phyloP scores from a whole-genome alignment of 2,329 filamentous ascomycete species.

The Fusarium virguliforme region DNA sequence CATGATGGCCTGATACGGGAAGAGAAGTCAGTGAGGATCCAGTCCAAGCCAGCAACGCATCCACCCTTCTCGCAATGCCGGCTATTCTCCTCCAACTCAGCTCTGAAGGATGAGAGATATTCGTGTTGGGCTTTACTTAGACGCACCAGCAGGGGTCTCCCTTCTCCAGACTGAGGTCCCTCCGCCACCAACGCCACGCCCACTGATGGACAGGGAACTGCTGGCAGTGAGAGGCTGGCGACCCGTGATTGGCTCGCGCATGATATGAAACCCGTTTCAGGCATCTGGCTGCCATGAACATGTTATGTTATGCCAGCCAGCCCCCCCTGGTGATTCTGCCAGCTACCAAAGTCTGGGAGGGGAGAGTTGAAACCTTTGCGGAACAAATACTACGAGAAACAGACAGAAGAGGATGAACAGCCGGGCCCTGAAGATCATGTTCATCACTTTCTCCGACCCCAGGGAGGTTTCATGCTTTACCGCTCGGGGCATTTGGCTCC shows the following conservation, averaged over 20 bases:
- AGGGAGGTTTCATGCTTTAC: slow-evolving; percentile 23
- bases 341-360: slow-evolving; percentile 23
- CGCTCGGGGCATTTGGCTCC: slow-evolving; percentile 11
- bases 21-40: slow-evolving; percentile 18
- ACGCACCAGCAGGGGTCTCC: slow-evolving; percentile 19
- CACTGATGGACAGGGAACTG: slow-evolving; percentile 31
- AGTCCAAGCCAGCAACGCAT: slow-evolving; percentile 15
- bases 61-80: slow-evolving; percentile 23
- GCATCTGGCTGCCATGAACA: slow-evolving; percentile 34
- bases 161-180: slow-evolving; percentile 33
- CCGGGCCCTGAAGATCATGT: slow-evolving; percentile 36
- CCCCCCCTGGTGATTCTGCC: slow-evolving; percentile 39
- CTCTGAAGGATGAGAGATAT: slow-evolving; percentile 17
- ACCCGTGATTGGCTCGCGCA: slow-evolving; percentile 35
- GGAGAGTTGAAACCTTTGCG: slow-evolving; percentile 38
- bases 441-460: slow-evolving; percentile 14
- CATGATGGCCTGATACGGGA: slow-evolving; percentile 19
- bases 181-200: slow-evolving; percentile 35
- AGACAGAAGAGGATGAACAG: slow-evolving; percentile 34
- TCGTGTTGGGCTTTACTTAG: slow-evolving; percentile 16
- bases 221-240: slow-evolving; percentile 31
- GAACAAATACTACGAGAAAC: slow-evolving; percentile 41
- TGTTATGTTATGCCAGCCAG: slow-evolving; percentile 10
- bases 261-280: slow-evolving; percentile 51
- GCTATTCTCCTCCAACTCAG: neutral